Percentiles rank a stretch among this genome's conserved stretches.
phyloP scores from a whole-genome alignment of 2,329 filamentous ascomycete species.

The Talaromyces amestolkiae region DNA sequence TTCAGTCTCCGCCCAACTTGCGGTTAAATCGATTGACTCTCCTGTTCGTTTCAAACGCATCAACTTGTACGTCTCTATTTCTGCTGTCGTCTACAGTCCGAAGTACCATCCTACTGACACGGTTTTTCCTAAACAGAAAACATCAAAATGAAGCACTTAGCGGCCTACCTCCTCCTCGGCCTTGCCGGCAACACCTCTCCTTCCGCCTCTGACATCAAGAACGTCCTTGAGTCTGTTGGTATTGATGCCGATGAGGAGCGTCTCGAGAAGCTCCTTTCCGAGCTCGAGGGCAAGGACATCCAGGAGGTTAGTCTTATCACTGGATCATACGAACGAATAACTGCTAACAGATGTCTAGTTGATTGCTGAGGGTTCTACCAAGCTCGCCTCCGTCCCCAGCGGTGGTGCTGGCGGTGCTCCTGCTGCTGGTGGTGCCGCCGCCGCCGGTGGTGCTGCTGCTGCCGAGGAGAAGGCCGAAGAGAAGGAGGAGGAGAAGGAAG shows the following conservation, averaged over 20 bases:
- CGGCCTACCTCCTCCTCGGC: conserved; percentile 95
- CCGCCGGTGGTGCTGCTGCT: conserved; percentile 63
- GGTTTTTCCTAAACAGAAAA: conserved; percentile 15
- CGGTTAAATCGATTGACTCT: conserved; percentile 99
- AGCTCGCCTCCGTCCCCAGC: conserved; percentile 96
- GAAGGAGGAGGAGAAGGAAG: conserved; percentile 78
- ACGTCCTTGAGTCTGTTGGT: conserved; percentile 86
- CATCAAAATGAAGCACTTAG: conserved; percentile 98
- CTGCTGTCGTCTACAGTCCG: background rate
- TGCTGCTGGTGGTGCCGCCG: conserved; percentile 66
- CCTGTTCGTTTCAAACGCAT: conserved; percentile 44
- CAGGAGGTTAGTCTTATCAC: conserved; percentile 67
- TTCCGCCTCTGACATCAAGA: conserved; percentile 80
- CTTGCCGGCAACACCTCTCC: conserved; percentile 90
- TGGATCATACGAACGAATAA: conserved; percentile 8
- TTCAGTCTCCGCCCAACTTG: conserved; percentile 97
- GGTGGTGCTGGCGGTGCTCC: conserved; percentile 67
- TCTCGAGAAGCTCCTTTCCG: conserved; percentile 78
- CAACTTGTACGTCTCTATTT: conserved; percentile 27
- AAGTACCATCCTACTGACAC: background rate
- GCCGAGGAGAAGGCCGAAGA: conserved; percentile 63
- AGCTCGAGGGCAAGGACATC: conserved; percentile 69
- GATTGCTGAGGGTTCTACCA: conserved; percentile 82
- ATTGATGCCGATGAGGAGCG: conserved; percentile 90
- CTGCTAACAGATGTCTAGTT: conserved; percentile 56